These are phyloP conservation scores for Lactarius hatsudake DNA, from an alignment of 768 basidiomycete species.

Conservation along the genomic window DNA sequence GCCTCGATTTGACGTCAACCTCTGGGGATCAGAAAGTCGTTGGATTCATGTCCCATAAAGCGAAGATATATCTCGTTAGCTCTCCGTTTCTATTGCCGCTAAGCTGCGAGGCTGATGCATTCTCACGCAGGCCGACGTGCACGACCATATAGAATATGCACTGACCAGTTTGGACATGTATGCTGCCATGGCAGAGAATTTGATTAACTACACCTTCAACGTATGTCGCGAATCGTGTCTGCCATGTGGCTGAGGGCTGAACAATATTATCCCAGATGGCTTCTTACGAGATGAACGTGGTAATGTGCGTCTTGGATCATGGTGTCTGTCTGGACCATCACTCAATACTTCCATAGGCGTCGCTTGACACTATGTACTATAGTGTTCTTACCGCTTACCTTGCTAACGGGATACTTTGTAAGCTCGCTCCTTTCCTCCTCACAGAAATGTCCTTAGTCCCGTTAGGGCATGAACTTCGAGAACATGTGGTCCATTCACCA, in stretches of 20 bases:
- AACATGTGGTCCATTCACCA: constrained; percentile 49
- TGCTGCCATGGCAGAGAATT: constrained; percentile 62
- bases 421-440: constrained; percentile 30
- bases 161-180: constrained; percentile 72
- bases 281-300: constrained; percentile 73
- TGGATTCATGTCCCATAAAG: constrained; percentile 66
- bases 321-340: neutral
- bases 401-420: constrained; percentile 72
- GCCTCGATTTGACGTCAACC: constrained; percentile 40
- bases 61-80: constrained; percentile 64
- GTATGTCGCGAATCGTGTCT: constrained; percentile 36
- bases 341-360: constrained; percentile 42
- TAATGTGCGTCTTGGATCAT: constrained; percentile 48
- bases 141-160: constrained; percentile 75
- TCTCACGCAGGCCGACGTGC: constrained; percentile 57
- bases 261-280: constrained; percentile 47
- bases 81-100: constrained; percentile 2
- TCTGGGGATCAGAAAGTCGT: constrained; percentile 38
- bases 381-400: constrained; percentile 66
- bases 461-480: constrained; percentile 65
- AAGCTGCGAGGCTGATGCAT: neutral
- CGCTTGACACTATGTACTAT: constrained; percentile 66
- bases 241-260: neutral
- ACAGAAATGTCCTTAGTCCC: neutral
- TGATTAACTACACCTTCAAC: constrained; percentile 75